Evolutionary conservation across 352 stramenopile species (phyloP).

Genomic region (Phytophthora sansomeana): DNA sequence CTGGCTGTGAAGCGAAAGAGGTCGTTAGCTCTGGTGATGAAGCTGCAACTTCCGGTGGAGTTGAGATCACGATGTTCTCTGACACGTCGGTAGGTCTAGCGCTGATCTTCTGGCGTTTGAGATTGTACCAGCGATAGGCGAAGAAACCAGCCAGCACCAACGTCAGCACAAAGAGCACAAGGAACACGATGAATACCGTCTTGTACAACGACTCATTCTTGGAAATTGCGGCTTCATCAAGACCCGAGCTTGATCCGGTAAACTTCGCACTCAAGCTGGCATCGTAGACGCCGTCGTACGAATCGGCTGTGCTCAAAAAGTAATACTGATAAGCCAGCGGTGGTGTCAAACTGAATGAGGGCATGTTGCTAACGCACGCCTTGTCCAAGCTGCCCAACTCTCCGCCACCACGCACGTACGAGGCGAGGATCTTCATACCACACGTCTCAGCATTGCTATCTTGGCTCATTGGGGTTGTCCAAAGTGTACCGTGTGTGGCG

Average conservation of each 20-base stretch:
- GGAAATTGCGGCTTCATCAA: conserved; percentile 2
- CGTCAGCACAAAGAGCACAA: conserved; percentile 45
- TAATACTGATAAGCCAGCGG: conserved; percentile 24
- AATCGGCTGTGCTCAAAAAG: conserved; percentile 48
- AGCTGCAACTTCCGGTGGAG: conserved; percentile 1
- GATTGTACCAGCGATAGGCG: conserved; percentile 34
- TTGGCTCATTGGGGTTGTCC: conserved; percentile 38
- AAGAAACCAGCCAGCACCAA: conserved; percentile 37
- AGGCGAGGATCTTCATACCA: conserved; percentile 52
- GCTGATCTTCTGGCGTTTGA: conserved; percentile 28
- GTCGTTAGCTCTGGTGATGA: conserved; percentile 11
- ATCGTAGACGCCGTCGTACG: conserved; percentile 50
- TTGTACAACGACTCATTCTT: conserved; percentile 42
- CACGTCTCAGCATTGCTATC: conserved; percentile 40
- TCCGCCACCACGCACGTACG: conserved; percentile 46
- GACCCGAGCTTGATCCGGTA: conserved; percentile 8
- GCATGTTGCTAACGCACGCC: conserved; percentile 51
- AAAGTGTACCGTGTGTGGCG: conserved; percentile 46
- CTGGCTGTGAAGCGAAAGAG: conserved; percentile 17
- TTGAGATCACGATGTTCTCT: conserved; percentile 19
- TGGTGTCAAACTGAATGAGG: conserved; percentile 38
- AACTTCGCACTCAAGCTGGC: conserved; percentile 23
- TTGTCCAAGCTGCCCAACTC: conserved; percentile 51
- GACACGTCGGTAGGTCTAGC: conserved; percentile 16
- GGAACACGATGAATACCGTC: conserved; percentile 54